These are phyloP conservation scores for Truncatella angustata DNA, from an alignment of 2,329 filamentous ascomycete species.

Conservation along the genomic window DNA sequence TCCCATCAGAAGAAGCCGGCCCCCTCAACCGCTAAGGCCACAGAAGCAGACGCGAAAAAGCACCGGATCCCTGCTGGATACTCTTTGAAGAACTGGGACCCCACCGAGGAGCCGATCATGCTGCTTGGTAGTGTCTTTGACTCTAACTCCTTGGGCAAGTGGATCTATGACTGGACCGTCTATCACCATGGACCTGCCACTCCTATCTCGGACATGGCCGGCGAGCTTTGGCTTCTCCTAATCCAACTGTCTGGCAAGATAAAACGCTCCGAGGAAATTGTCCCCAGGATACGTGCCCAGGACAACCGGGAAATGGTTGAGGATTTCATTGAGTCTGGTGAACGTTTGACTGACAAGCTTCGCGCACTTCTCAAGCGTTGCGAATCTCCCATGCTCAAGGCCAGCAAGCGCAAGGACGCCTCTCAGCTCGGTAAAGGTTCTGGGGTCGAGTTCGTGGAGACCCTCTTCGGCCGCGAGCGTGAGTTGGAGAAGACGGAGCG, in stretches of 20 bases:
- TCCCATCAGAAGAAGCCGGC: conserved; percentile 38
- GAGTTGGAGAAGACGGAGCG: conserved; percentile 88
- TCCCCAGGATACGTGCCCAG: conserved; percentile 66
- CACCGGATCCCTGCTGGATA: conserved; percentile 85
- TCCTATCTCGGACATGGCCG: conserved; percentile 86
- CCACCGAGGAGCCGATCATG: conserved; percentile 88
- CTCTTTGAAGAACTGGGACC: conserved; percentile 98
- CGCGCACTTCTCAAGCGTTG: conserved; percentile 85
- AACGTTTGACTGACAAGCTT: conserved; percentile 82
- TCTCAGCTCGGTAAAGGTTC: conserved; percentile 85
- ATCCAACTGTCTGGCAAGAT: conserved; percentile 94
- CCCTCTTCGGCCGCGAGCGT: conserved; percentile 88
- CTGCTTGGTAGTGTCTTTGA: conserved; percentile 95
- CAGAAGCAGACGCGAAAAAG: conserved; percentile 56
- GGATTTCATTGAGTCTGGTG: conserved; percentile 86
- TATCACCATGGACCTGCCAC: conserved; percentile 76
- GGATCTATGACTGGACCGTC: conserved; percentile 99
- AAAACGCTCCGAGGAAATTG: conserved; percentile 80
- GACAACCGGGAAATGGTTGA: conserved; percentile 80
- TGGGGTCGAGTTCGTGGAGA: conserved; percentile 92
- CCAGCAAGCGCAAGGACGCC: conserved; percentile 68
- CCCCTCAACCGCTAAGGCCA: conserved; percentile 42
- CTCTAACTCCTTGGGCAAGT: conserved; percentile 95
- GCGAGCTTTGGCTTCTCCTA: conserved; percentile 90
- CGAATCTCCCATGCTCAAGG: conserved; percentile 93